Evolutionary conservation across 2,329 filamentous ascomycete species (phyloP).

Genomic region (Pestalotiopsis sp.): DNA sequence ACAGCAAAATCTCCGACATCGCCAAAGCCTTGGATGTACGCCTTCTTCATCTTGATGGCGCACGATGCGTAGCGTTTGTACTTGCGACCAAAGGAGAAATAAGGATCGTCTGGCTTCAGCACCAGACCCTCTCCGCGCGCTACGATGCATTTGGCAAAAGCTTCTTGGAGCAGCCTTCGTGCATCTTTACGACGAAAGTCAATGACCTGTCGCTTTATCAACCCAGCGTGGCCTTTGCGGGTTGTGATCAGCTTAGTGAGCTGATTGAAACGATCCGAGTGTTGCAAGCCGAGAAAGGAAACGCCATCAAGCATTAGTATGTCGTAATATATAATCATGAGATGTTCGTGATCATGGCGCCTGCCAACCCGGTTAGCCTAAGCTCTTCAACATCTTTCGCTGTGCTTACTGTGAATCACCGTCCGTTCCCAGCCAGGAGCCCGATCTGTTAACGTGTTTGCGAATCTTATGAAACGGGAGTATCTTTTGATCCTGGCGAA

Average conservation of each 20-base stretch:
- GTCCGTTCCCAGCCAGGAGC: conserved; percentile 67
- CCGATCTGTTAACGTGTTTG: conserved; percentile 77
- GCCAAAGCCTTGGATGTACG: conserved; percentile 78
- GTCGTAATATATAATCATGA: conserved; percentile 68
- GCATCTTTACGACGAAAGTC: conserved; percentile 63
- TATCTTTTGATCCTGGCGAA: conserved; percentile 56
- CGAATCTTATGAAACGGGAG: conserved; percentile 81
- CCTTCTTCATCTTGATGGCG: conserved; percentile 86
- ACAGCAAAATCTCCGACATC: conserved; percentile 84
- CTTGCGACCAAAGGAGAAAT: conserved; percentile 60
- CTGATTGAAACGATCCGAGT: conserved; percentile 62
- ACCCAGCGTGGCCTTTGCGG: conserved; percentile 63
- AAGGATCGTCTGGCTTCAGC: conserved; percentile 78
- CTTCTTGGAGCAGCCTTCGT: conserved; percentile 57
- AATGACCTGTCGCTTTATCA: conserved; percentile 69
- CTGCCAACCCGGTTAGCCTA: conserved; percentile 35
- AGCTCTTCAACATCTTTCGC: not conserved
- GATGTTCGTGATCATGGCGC: conserved; percentile 51
- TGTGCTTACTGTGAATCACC: conserved; percentile 66
- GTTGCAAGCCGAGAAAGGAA: conserved; percentile 52
- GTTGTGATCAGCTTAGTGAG: conserved; percentile 58
- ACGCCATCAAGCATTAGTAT: conserved; percentile 56
- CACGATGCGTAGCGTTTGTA: conserved; percentile 43
- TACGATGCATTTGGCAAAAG: conserved; percentile 70
- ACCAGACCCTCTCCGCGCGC: conserved; percentile 77